These are phyloP conservation scores for Phlebopus sp. DNA, from an alignment of 1,284 basidiomycete genomes.

Conservation along the genomic window DNA sequence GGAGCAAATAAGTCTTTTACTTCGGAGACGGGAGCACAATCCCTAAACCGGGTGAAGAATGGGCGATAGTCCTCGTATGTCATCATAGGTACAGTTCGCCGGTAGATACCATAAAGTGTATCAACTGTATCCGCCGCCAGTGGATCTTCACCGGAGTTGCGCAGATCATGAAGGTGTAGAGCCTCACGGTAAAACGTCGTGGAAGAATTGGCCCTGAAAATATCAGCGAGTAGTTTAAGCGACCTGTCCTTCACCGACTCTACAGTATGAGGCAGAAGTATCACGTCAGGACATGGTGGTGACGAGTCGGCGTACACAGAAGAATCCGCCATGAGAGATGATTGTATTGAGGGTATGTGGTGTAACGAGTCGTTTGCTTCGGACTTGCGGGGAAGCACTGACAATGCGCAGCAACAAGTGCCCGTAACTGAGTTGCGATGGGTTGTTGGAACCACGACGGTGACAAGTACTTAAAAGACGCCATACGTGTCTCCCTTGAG, in stretches of 20 bases:
- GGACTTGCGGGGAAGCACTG: too few species aligned
- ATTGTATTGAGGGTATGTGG: too few species aligned
- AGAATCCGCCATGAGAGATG: neutral
- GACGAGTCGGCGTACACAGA: neutral
- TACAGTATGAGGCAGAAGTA: neutral
- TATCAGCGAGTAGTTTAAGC: neutral
- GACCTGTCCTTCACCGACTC: neutral
- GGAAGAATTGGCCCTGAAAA: neutral
- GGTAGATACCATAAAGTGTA: neutral
- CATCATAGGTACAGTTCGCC: constrained; percentile 2
- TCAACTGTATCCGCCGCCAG: neutral
- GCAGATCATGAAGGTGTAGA: neutral
- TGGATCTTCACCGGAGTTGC: neutral
- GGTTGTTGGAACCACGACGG: too few species aligned
- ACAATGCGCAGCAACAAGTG: too few species aligned
- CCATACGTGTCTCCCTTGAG: too few species aligned
- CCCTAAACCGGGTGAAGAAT: constrained; percentile 3
- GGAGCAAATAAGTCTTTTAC: constrained; percentile 8
- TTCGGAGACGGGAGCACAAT: neutral
- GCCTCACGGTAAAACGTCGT: constrained; percentile 2
- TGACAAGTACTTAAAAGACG: too few species aligned
- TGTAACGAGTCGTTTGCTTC: too few species aligned
- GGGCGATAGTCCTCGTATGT: constrained; percentile 8
- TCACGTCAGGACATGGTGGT: neutral
- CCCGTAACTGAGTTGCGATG: too few species aligned